These are phyloP conservation scores for Gaertneriomyces semiglobifer DNA, from an alignment of 192 early-diverging fungal species.

Conservation along the genomic window DNA sequence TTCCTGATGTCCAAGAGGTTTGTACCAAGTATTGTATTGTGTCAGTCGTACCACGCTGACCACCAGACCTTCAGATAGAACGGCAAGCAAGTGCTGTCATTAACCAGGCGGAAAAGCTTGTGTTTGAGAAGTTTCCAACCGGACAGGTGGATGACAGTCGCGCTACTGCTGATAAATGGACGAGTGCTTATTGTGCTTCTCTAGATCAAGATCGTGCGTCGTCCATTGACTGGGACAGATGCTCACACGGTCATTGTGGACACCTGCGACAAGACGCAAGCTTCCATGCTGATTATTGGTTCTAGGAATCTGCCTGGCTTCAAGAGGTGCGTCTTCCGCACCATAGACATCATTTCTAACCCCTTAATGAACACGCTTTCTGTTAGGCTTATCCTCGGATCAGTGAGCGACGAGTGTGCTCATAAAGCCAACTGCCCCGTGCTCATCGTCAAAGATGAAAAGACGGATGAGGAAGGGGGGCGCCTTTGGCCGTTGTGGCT, in stretches of 20 bases:
- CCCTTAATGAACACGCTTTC: background rate
- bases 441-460: constrained; percentile 11
- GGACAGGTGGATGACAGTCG: too few relatives aligned
- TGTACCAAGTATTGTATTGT: too few relatives aligned
- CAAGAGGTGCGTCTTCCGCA: background rate
- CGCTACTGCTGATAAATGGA: too few relatives aligned
- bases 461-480: background rate
- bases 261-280: constrained; percentile 5
- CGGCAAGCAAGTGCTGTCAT: background rate
- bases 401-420: constrained; percentile 8
- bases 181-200: constrained; percentile 9
- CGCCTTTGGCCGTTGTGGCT: constrained; percentile 1
- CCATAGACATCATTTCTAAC: background rate
- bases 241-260: constrained; percentile 14
- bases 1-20: too few relatives aligned
- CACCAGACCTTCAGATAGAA: background rate
- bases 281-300: background rate
- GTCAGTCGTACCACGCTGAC: too few relatives aligned
- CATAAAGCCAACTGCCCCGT: constrained; percentile 8
- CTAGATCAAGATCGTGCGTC: constrained; percentile 11
- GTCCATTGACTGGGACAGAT: constrained; percentile 8
- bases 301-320: constrained; percentile 1
- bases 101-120: constrained; percentile 5
- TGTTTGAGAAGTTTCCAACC: background rate
- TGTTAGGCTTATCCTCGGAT: constrained; percentile 12